Evolutionary conservation across 2,329 filamentous ascomycete genomes (phyloP).

Genomic region (Harringtonia lauricola): DNA sequence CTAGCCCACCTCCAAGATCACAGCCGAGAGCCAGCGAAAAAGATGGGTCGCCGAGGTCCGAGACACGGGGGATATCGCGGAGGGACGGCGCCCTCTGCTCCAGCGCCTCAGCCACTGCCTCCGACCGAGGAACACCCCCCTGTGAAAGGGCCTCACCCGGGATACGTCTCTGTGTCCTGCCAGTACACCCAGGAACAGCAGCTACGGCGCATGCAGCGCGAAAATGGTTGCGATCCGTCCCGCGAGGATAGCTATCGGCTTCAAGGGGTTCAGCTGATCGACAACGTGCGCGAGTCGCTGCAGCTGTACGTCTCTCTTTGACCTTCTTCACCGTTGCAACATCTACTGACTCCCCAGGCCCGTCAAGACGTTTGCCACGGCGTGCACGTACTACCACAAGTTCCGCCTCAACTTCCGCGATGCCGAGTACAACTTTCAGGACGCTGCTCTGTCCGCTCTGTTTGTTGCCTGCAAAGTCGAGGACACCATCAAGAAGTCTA

Average conservation of each 20-base stretch:
- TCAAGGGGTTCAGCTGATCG: slow-evolving; percentile 81
- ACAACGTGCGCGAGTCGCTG: slow-evolving; percentile 67
- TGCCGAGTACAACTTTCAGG: slow-evolving; percentile 73
- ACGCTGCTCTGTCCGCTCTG: slow-evolving; percentile 77
- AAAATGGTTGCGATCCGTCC: slow-evolving; percentile 60
- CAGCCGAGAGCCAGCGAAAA: too few species aligned
- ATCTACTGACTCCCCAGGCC: slow-evolving; percentile 46
- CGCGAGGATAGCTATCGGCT: slow-evolving; percentile 73
- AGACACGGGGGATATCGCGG: slow-evolving; percentile 3
- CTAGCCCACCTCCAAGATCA: too few species aligned
- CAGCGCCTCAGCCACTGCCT: slow-evolving; percentile 1
- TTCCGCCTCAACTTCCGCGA: slow-evolving; percentile 82
- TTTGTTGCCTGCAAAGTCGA: slow-evolving; percentile 96
- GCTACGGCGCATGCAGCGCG: slow-evolving; percentile 61
- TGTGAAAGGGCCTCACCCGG: slow-evolving; percentile 21
- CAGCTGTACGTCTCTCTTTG: slow-evolving; percentile 54
- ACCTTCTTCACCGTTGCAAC: background rate
- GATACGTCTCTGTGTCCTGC: slow-evolving; percentile 36
- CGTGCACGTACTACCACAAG: slow-evolving; percentile 86
- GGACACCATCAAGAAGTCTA: slow-evolving; percentile 94
- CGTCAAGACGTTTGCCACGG: slow-evolving; percentile 83
- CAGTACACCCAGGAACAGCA: slow-evolving; percentile 78
- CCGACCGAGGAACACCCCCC: slow-evolving; percentile 7
- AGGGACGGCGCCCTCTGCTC: background rate
- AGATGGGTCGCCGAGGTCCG: slow-evolving; percentile 10